phyloP scores from a whole-genome alignment of 805 yeast species.

The Maudiozyma pseudohumilis region DNA sequence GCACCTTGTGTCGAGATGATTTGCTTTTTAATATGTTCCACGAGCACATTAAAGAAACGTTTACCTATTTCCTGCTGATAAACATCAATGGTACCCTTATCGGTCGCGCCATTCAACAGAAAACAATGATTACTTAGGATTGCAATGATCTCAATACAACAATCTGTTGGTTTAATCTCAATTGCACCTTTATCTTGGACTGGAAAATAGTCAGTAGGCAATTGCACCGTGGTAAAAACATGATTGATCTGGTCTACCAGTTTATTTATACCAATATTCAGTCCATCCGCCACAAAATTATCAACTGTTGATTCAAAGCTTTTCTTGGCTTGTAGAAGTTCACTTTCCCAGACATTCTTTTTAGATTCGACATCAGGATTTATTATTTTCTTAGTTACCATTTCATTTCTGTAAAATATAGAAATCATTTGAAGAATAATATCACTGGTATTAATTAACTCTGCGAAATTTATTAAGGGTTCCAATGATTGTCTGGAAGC shows the following conservation, averaged over 20 bases:
- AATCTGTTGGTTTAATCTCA: slow-evolving; percentile 44
- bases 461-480: slow-evolving; percentile 80
- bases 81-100: slow-evolving; percentile 78
- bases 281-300: slow-evolving; percentile 83
- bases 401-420: slow-evolving; percentile 81
- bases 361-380: slow-evolving; percentile 31
- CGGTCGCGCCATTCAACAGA: slow-evolving; percentile 71
- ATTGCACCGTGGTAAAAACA: slow-evolving; percentile 43
- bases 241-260: slow-evolving; percentile 71
- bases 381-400: slow-evolving; percentile 44
- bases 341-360: slow-evolving; percentile 68
- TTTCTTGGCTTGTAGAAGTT: slow-evolving; percentile 69
- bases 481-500: slow-evolving; percentile 36
- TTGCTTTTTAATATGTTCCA: slow-evolving; percentile 65
- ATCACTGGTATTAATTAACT: slow-evolving; percentile 87
- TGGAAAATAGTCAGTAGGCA: slow-evolving; percentile 57
- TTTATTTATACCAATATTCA: slow-evolving; percentile 86
- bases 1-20: slow-evolving; percentile 78
- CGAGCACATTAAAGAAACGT: slow-evolving; percentile 65
- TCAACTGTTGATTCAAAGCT: slow-evolving; percentile 74
- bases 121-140: slow-evolving; percentile 63
- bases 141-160: slow-evolving; percentile 54
- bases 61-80: slow-evolving; percentile 92
- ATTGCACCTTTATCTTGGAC: slow-evolving; percentile 6
- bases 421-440: slow-evolving; percentile 85